Conservation (phyloP, 768 basidiomycete species). For the Zangia roseola region DNA sequence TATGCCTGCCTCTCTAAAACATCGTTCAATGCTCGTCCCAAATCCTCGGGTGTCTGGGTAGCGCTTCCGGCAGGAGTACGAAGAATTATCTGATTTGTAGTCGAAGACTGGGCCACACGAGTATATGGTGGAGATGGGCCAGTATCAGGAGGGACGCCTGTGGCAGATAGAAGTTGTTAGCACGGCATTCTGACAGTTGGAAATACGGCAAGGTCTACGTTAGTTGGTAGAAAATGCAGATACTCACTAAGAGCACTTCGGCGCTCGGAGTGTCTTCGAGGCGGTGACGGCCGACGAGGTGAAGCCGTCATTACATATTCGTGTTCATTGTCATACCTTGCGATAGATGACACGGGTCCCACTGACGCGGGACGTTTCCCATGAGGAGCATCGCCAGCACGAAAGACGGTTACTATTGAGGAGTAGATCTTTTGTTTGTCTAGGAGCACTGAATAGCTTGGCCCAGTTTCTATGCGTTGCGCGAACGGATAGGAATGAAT, state of each 20-base stretch:
- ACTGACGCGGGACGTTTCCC: constrained; percentile 20
- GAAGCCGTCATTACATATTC: not conserved
- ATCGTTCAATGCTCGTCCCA: constrained; percentile 14
- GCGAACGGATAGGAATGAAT: not conserved
- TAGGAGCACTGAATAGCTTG: constrained; percentile 66
- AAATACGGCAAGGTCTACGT: not conserved
- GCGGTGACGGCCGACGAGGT: not conserved
- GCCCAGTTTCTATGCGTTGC: constrained; percentile 51
- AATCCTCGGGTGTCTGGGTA: constrained; percentile 21
- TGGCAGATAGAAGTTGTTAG: not conserved
- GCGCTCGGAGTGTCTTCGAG: constrained; percentile 6
- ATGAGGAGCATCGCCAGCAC: constrained; percentile 49
- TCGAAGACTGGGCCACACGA: not conserved
- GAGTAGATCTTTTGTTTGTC: constrained; percentile 77
- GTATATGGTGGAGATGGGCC: constrained; percentile 30
- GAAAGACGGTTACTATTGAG: constrained; percentile 72
- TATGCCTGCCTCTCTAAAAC: constrained; percentile 3
- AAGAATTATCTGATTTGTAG: not conserved
- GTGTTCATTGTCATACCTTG: constrained; percentile 1
- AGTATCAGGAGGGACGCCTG: constrained; percentile 7
- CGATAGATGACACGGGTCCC: constrained; percentile 18
- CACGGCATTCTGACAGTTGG: not conserved
- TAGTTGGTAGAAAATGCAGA: not conserved
- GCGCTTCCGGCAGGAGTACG: constrained; percentile 5
- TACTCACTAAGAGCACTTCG: constrained; percentile 2